A percentile compares a stretch with the other conserved stretches of the same genome.
Evolutionary conservation across 305 asterid genomes (phyloP).

Genomic region (Fraxinus sp.): DNA sequence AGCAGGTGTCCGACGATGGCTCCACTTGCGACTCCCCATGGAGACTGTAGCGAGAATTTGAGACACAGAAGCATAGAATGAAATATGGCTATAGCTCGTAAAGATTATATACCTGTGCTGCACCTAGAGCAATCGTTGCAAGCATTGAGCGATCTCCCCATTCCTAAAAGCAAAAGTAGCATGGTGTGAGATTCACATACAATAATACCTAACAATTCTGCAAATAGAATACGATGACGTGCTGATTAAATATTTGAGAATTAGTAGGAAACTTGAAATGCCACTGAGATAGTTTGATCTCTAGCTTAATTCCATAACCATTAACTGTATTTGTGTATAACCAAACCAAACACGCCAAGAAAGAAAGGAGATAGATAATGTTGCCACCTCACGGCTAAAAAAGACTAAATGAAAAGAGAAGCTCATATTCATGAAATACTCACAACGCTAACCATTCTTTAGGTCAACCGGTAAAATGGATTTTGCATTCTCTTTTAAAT

Average conservation of each 20-base stretch:
- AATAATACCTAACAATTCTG: not conserved
- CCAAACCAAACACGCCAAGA: not conserved
- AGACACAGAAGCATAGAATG: not conserved
- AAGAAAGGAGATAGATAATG: not conserved
- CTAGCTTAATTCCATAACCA: not conserved
- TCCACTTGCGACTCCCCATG: constrained; percentile 97
- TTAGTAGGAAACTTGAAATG: not conserved
- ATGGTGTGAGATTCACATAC: not conserved
- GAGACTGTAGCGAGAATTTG: constrained; percentile 47
- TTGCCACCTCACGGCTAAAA: not conserved
- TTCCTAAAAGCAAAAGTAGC: constrained; percentile 52
- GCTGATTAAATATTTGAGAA: not conserved
- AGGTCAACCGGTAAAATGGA: not conserved
- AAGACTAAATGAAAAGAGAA: too few species aligned
- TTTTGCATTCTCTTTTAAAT: not conserved
- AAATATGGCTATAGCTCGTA: not conserved
- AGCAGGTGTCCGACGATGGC: constrained; percentile 82
- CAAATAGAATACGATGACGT: not conserved
- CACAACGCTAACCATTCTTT: not conserved
- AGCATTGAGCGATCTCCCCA: constrained; percentile 99
- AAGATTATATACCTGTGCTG: constrained; percentile 69
- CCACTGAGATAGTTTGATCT: not conserved
- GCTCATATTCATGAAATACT: too few species aligned
- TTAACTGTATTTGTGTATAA: too few species aligned
- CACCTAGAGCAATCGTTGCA: constrained; percentile 91